Percentiles rank a stretch among this genome's conserved stretches.
phyloP scores from a whole-genome alignment of 2,329 filamentous ascomycete species.

The Xylogone sp. region DNA sequence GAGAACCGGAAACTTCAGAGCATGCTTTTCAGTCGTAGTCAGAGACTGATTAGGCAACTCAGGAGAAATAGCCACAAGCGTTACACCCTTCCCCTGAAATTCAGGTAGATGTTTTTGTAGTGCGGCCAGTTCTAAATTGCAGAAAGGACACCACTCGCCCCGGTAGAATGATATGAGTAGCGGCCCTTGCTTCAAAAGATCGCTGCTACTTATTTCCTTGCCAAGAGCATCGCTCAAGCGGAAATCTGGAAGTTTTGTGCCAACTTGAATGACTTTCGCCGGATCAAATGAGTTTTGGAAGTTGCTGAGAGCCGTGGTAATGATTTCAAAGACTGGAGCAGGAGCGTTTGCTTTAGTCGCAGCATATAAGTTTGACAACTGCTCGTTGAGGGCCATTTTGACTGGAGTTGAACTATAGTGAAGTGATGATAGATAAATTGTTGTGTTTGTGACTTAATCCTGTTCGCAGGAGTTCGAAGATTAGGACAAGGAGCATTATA shows the following conservation, averaged over 20 bases:
- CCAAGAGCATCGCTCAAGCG: constrained; percentile 31
- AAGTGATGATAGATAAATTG: no score
- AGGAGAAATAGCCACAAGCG: constrained; percentile 38
- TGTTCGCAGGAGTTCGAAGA: no score
- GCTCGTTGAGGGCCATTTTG: constrained; percentile 11
- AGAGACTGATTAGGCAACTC: constrained; percentile 36
- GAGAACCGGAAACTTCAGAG: constrained; percentile 36
- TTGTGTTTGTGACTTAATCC: no score
- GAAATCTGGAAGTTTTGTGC: constrained; percentile 31
- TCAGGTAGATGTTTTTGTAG: constrained; percentile 33
- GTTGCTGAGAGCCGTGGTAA: constrained; percentile 11
- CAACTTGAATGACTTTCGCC: constrained; percentile 28
- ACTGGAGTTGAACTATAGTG: no score
- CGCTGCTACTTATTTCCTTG: constrained; percentile 25
- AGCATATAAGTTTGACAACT: constrained; percentile 8
- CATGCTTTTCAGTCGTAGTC: constrained; percentile 35
- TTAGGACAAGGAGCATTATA: no score
- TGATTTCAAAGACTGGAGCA: constrained; percentile 5
- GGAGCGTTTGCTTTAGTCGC: constrained; percentile 11
- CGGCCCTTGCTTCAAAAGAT: constrained; percentile 28
- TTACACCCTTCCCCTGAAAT: constrained; percentile 34
- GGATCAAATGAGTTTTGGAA: constrained; percentile 13
- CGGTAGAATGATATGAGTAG: constrained; percentile 44
- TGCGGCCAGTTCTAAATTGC: constrained; percentile 35
- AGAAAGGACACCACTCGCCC: constrained; percentile 43